Percentiles rank a stretch among this genome's conserved stretches.
Evolutionary conservation across 257 asterid genomes (phyloP).

Genomic region (Schizonepeta tenuifolia): DNA sequence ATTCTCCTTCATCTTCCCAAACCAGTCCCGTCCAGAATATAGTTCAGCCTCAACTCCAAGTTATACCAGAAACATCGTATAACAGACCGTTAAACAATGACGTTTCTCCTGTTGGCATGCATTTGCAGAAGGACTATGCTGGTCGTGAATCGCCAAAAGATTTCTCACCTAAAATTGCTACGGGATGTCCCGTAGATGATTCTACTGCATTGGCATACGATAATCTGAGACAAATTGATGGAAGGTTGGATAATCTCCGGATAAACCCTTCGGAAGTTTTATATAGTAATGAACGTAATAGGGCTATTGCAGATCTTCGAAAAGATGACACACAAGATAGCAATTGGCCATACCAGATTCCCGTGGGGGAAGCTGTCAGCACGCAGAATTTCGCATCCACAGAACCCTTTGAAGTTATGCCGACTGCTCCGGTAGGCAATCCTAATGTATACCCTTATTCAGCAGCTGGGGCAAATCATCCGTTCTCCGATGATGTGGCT

Average conservation of each 20-base stretch:
- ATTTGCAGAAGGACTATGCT: conserved; percentile 50
- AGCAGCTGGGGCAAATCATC: conserved; percentile 40
- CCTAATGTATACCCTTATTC: conserved; percentile 39
- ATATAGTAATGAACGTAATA: conserved; percentile 42
- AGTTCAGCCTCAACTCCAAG: conserved; percentile 63
- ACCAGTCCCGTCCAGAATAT: conserved; percentile 50
- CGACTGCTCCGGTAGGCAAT: conserved; percentile 43
- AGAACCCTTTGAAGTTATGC: conserved; percentile 52
- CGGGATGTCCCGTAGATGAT: conserved; percentile 55
- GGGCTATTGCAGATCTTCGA: too few relatives aligned
- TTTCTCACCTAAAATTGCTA: conserved; percentile 47
- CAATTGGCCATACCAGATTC: conserved; percentile 41
- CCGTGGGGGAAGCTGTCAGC: conserved; percentile 38
- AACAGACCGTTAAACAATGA: conserved; percentile 55
- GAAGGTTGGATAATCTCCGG: conserved; percentile 68
- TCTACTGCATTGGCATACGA: conserved; percentile 50
- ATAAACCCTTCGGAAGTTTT: conserved; percentile 58
- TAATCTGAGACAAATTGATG: conserved; percentile 64
- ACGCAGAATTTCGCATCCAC: conserved; percentile 37
- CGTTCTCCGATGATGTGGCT: conserved; percentile 41
- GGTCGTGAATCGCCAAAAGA: conserved; percentile 61
- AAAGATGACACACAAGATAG: conserved; percentile 38
- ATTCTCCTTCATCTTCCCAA: conserved; percentile 52
- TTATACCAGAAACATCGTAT: conserved; percentile 45
- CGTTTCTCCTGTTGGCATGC: conserved; percentile 41